Evolutionary conservation across 495 filamentous ascomycete species (phyloP).

Genomic region (Penicillium robsamsonii): DNA sequence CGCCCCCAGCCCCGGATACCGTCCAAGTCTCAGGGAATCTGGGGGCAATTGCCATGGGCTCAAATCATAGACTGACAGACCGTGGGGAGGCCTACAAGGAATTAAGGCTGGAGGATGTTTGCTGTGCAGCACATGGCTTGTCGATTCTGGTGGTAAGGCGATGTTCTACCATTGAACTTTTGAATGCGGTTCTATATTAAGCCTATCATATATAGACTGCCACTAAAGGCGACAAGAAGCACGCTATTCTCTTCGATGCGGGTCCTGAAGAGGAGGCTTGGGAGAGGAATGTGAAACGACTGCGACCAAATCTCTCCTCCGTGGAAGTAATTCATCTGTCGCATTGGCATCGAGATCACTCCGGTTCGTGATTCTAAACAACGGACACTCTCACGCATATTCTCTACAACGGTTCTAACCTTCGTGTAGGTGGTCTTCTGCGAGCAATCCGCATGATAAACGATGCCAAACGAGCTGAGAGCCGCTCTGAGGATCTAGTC

Average conservation of each 20-base stretch:
- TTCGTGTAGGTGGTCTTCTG: slow-evolving; percentile 44
- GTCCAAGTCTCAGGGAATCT: slow-evolving; percentile 46
- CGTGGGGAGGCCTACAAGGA: slow-evolving; percentile 47
- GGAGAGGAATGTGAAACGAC: slow-evolving; percentile 52
- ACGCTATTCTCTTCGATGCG: slow-evolving; percentile 59
- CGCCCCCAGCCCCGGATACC: slow-evolving; percentile 47
- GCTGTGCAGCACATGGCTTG: slow-evolving; percentile 59
- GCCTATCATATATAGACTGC: slow-evolving; percentile 42
- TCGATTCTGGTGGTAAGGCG: slow-evolving; percentile 52
- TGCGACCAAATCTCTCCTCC: slow-evolving; percentile 55
- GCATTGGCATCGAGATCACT: slow-evolving; percentile 66
- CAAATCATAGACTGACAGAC: slow-evolving; percentile 30
- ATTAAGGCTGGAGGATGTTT: slow-evolving; percentile 55
- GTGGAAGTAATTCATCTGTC: slow-evolving; percentile 76
- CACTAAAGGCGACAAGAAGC: slow-evolving; percentile 48
- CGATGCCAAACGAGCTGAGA: slow-evolving; percentile 39
- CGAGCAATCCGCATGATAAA: slow-evolving; percentile 49
- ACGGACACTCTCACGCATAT: neutral
- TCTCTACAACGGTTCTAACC: neutral
- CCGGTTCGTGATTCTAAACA: slow-evolving; percentile 27
- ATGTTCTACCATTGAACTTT: neutral
- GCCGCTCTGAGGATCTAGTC: slow-evolving; percentile 29
- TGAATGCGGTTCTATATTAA: neutral
- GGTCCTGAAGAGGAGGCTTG: slow-evolving; percentile 58
- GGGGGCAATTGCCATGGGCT: slow-evolving; percentile 35